Evolutionary conservation across 1,284 basidiomycete species (phyloP).

Genomic region (Porogramme epimiltina): DNA sequence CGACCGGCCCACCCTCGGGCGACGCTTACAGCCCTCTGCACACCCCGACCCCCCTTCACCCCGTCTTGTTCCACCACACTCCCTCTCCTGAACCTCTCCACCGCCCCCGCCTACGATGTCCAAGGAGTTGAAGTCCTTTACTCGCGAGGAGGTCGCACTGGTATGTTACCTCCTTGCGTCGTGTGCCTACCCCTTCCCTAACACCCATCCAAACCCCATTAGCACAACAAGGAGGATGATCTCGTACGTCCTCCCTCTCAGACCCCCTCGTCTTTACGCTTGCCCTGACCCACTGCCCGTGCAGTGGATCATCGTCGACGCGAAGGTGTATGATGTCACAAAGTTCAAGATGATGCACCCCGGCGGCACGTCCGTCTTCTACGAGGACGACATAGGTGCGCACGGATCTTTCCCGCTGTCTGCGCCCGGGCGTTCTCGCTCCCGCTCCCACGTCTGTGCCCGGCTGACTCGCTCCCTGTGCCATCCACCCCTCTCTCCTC

Average conservation of each 20-base stretch:
- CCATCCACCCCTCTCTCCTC: no score
- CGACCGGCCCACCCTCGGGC: neutral
- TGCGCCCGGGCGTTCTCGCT: no score
- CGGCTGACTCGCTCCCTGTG: no score
- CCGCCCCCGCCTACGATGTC: conserved; percentile 31
- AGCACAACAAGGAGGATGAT: conserved; percentile 70
- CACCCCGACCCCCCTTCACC: conserved; percentile 6
- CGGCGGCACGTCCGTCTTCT: conserved; percentile 77
- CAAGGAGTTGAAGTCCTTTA: conserved; percentile 46
- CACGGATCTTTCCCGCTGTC: conserved; percentile 16
- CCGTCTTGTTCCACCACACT: neutral
- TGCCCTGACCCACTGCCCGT: neutral
- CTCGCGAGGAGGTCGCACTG: conserved; percentile 59
- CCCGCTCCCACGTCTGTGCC: no score
- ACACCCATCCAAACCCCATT: neutral
- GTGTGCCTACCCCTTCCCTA: neutral
- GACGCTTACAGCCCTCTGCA: conserved; percentile 9
- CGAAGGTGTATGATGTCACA: conserved; percentile 80
- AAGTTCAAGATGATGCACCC: conserved; percentile 83
- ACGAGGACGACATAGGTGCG: conserved; percentile 66
- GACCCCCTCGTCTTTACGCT: neutral
- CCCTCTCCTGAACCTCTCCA: neutral
- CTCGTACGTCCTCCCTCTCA: conserved; percentile 38
- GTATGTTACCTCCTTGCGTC: conserved; percentile 30
- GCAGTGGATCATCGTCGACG: conserved; percentile 84